These are phyloP conservation scores for Boletus eberwhitei DNA, from an alignment of 768 basidiomycete species.

Conservation along the genomic window DNA sequence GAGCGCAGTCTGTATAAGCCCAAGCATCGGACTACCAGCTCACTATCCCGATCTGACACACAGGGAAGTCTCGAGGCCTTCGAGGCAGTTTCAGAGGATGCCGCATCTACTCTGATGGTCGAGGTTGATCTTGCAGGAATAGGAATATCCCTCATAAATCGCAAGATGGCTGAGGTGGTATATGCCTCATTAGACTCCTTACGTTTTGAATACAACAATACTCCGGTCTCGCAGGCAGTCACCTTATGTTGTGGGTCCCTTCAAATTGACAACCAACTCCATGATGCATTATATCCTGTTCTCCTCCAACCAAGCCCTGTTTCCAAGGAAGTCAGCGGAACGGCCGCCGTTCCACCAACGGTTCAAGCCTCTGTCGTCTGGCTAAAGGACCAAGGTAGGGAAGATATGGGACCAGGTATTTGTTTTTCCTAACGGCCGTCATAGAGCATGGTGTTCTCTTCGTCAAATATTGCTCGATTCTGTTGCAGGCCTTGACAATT, in stretches of 20 bases:
- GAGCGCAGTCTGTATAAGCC: constrained; percentile 88
- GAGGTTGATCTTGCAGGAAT: constrained; percentile 82
- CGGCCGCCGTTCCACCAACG: constrained; percentile 76
- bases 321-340: constrained; percentile 66
- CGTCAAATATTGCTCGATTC: constrained; percentile 92
- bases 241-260: constrained; percentile 81
- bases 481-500: constrained; percentile 91
- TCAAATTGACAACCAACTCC: constrained; percentile 96
- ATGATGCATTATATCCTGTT: constrained; percentile 93
- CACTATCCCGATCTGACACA: constrained; percentile 61
- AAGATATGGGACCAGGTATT: neutral
- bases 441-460: constrained; percentile 97
- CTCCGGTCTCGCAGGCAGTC: constrained; percentile 72
- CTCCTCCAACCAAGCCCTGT: constrained; percentile 92
- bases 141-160: constrained; percentile 89
- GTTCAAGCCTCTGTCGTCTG: constrained; percentile 85
- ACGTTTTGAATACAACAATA: constrained; percentile 82
- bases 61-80: constrained; percentile 71
- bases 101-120: constrained; percentile 60
- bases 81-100: constrained; percentile 79
- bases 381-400: constrained; percentile 86
- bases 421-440: neutral
- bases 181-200: constrained; percentile 79
- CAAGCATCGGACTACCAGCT: constrained; percentile 45
- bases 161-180: constrained; percentile 81